Percentiles rank a stretch among this genome's conserved stretches.
These are phyloP conservation scores for Syzygium syzygioides DNA, from an alignment of 441 rosid genomes.

Conservation along the genomic window DNA sequence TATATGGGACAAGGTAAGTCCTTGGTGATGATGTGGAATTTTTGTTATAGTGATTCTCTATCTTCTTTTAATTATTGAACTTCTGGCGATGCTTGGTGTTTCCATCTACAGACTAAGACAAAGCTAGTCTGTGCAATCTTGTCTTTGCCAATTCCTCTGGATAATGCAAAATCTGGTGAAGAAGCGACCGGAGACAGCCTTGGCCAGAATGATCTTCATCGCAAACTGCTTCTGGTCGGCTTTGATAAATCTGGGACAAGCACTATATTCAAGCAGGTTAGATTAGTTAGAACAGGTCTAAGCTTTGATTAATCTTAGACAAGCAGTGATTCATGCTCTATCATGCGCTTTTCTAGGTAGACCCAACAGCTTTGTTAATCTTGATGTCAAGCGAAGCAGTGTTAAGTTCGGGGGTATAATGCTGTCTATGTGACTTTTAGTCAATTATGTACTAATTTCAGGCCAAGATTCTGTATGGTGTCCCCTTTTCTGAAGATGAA, in stretches of 20 bases:
- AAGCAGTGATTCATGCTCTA: neutral
- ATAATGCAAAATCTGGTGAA: slow-evolving; percentile 43
- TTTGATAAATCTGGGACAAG: slow-evolving; percentile 81
- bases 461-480: slow-evolving; percentile 80
- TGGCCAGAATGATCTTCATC: slow-evolving; percentile 49
- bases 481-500: slow-evolving; percentile 81
- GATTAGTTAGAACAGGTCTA: neutral
- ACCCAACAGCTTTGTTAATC: neutral
- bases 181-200: slow-evolving; percentile 40
- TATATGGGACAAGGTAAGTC: slow-evolving; percentile 87
- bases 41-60: rapidly evolving
- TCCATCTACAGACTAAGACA: slow-evolving; percentile 58
- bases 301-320: neutral
- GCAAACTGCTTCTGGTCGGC: slow-evolving; percentile 74
- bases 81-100: neutral
- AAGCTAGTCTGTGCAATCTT: slow-evolving; percentile 70
- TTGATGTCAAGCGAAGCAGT: neutral
- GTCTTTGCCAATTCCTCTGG: slow-evolving; percentile 77
- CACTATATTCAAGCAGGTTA: slow-evolving; percentile 85
- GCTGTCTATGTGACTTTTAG: neutral
- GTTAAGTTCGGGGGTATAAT: neutral
- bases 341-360: neutral
- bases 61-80: neutral
- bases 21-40: neutral
- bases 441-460: slow-evolving; percentile 23